These are phyloP conservation scores for Pseudocercospora fijiensis DNA, from an alignment of 2,329 filamentous ascomycete species.

Conservation along the genomic window DNA sequence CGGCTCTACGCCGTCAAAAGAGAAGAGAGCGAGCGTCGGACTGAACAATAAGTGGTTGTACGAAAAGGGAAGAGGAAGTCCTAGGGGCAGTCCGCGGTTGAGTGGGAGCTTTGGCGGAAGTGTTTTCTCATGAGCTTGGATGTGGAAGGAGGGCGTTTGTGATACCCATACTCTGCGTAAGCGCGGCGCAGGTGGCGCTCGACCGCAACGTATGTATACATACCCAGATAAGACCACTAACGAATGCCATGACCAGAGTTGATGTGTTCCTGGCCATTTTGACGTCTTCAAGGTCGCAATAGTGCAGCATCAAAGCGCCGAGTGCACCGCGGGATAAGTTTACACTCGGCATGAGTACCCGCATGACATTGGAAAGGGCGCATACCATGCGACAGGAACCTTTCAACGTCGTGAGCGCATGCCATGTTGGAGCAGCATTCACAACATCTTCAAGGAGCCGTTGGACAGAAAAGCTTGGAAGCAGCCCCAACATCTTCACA, in stretches of 20 bases:
- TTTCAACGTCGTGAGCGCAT: too few species aligned
- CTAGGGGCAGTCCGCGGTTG: conserved; percentile 35
- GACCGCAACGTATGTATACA: background rate
- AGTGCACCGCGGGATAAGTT: too few species aligned
- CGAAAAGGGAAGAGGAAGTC: conserved; percentile 68
- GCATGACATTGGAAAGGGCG: too few species aligned
- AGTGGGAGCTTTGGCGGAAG: conserved; percentile 20
- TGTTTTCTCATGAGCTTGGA: conserved; percentile 16
- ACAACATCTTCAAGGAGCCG: too few species aligned
- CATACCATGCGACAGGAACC: too few species aligned
- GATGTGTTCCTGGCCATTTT: background rate
- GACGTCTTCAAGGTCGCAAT: background rate
- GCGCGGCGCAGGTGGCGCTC: background rate
- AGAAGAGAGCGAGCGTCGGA: conserved; percentile 63
- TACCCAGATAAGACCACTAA: background rate
- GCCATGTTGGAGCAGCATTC: too few species aligned
- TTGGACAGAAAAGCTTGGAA: too few species aligned
- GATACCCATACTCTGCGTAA: conserved; percentile 1
- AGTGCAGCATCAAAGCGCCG: too few species aligned
- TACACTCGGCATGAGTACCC: too few species aligned
- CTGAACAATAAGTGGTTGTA: conserved; percentile 95
- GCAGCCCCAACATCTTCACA: too few species aligned
- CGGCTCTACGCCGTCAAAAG: conserved; percentile 32
- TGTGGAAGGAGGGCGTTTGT: background rate
- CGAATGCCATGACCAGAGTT: background rate